Conservation (phyloP, 2,329 filamentous ascomycete species). For the Claviceps fusiformis region DNA sequence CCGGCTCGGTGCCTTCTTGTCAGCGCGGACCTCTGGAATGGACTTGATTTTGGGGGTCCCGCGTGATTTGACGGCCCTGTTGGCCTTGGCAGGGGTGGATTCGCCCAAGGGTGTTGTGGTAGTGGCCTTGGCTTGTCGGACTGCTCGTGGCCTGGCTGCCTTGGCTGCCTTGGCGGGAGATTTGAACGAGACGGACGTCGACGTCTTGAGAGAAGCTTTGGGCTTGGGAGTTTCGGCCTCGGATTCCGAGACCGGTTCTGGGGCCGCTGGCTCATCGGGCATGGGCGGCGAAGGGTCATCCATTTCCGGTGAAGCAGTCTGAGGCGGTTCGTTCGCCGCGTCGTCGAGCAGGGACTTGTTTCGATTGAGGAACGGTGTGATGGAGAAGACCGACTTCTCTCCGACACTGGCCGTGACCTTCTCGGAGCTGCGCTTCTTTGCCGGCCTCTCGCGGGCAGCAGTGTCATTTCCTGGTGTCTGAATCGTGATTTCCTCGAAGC, state of each 20-base stretch:
- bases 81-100: slow-evolving; percentile 31
- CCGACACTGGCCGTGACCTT: slow-evolving; percentile 37
- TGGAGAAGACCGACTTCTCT: slow-evolving; percentile 85
- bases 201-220: slow-evolving; percentile 6
- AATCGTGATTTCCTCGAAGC: slow-evolving; percentile 31
- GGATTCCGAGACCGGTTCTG: slow-evolving; percentile 5
- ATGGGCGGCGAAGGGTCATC: slow-evolving; percentile 19
- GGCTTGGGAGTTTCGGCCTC: slow-evolving; percentile 13
- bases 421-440: slow-evolving; percentile 44
- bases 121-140: slow-evolving; percentile 27
- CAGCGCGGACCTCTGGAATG: slow-evolving; percentile 13
- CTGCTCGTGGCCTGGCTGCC: slow-evolving; percentile 18
- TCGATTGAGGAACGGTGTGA: slow-evolving; percentile 83
- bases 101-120: slow-evolving; percentile 28
- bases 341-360: slow-evolving; percentile 40
- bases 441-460: slow-evolving; percentile 24
- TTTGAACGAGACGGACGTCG: not conserved
- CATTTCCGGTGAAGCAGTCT: slow-evolving; percentile 8
- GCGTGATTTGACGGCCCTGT: slow-evolving; percentile 13
- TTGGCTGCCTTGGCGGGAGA: slow-evolving; percentile 16
- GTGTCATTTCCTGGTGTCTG: slow-evolving; percentile 32
- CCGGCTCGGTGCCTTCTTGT: slow-evolving; percentile 18
- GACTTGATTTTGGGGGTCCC: slow-evolving; percentile 4
- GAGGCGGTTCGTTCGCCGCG: slow-evolving; percentile 15
- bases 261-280: not conserved